Percentiles rank a stretch among this genome's conserved stretches.
Evolutionary conservation across 805 yeast species (phyloP).

Genomic region (Metschnikowia santaceciliae): DNA sequence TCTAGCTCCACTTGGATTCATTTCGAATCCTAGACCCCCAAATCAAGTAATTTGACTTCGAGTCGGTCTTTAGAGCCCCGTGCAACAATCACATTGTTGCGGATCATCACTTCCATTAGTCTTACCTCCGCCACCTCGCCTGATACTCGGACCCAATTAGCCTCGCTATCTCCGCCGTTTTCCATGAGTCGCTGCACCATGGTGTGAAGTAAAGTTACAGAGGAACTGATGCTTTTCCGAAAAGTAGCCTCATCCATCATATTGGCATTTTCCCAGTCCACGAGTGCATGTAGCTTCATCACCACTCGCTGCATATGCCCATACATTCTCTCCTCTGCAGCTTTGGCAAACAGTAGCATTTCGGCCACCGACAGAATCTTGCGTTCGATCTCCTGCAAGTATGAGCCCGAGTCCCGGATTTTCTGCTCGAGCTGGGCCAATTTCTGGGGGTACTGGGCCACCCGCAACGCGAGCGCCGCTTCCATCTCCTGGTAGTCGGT

Average conservation of each 20-base stretch:
- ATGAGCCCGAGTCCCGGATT: constrained; percentile 5
- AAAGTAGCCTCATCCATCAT: constrained; percentile 19
- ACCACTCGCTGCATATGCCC: constrained; percentile 18
- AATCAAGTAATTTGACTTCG: constrained; percentile 1
- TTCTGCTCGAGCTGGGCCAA: constrained; percentile 9
- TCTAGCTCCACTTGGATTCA: no score
- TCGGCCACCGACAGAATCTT: constrained; percentile 1
- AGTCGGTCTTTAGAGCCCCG: background rate
- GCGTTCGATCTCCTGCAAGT: constrained; percentile 5
- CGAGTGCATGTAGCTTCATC: constrained; percentile 20
- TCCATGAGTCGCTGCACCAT: constrained; percentile 9
- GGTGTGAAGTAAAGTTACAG: constrained; percentile 8
- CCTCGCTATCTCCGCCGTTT: constrained; percentile 2
- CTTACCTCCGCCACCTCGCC: constrained; percentile 12
- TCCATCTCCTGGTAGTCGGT: constrained; percentile 12
- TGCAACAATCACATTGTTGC: constrained; percentile 10
- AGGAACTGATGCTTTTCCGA: constrained; percentile 10
- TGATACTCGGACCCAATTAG: constrained; percentile 9
- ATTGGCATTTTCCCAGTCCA: constrained; percentile 21
- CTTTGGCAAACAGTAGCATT: constrained; percentile 4
- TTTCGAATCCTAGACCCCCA: background rate
- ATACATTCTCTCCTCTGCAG: constrained; percentile 11
- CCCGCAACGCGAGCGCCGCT: constrained; percentile 3
- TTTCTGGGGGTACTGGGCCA: constrained; percentile 8
- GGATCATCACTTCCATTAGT: constrained; percentile 15